Percentiles rank a stretch among this genome's conserved stretches.
These are phyloP conservation scores for Pistacia integerrima DNA, from an alignment of 345 rosid species.

Conservation along the genomic window DNA sequence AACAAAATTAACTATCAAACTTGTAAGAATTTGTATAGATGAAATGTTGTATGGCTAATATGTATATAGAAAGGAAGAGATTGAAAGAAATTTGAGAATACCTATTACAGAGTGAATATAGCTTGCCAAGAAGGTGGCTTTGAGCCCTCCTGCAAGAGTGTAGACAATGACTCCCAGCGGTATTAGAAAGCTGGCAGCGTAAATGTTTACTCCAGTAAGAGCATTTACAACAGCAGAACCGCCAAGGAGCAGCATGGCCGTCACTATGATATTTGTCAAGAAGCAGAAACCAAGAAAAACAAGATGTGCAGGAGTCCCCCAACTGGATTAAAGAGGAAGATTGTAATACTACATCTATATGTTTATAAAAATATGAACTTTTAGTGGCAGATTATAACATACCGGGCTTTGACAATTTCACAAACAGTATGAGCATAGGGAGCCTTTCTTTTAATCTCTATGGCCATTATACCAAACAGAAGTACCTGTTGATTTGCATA, in stretches of 20 bases:
- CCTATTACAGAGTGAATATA: constrained; percentile 91
- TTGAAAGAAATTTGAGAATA: constrained; percentile 13
- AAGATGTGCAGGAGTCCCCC: constrained; percentile 86
- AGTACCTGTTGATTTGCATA: constrained; percentile 52
- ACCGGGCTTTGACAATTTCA: constrained; percentile 95
- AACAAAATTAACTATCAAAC: neutral
- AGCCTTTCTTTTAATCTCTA: constrained; percentile 95
- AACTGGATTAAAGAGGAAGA: constrained; percentile 41
- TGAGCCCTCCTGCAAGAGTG: constrained; percentile 92
- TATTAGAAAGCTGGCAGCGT: constrained; percentile 88
- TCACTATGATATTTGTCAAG: constrained; percentile 72
- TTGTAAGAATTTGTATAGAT: too few relatives aligned
- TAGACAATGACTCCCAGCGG: constrained; percentile 90
- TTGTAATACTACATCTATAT: neutral
- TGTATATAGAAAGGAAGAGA: neutral
- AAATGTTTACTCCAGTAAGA: constrained; percentile 81
- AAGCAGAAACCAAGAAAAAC: constrained; percentile 89
- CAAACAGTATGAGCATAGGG: constrained; percentile 93
- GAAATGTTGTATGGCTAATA: too few relatives aligned
- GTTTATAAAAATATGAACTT: neutral
- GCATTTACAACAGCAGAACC: constrained; percentile 97
- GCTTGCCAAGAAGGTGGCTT: constrained; percentile 95
- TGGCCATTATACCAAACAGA: constrained; percentile 91
- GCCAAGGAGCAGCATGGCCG: constrained; percentile 92
- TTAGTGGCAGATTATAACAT: constrained; percentile 3